phyloP scores from a whole-genome alignment of 139 green algal genomes.

The Tetraselmis striata region DNA sequence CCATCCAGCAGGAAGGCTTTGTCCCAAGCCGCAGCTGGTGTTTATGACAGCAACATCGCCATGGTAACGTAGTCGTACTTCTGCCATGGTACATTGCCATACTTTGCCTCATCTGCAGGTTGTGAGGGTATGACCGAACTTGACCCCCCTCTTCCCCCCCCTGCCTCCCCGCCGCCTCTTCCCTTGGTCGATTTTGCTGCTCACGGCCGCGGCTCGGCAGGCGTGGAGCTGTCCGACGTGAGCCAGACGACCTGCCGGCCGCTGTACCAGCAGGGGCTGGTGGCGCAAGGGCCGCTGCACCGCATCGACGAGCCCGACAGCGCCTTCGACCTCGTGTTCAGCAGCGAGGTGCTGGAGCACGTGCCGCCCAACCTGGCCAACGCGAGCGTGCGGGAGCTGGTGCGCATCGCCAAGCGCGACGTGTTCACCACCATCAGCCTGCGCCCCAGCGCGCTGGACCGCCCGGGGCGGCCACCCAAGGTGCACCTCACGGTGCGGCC shows the following conservation, averaged over 20 bases:
- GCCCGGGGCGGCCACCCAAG: neutral
- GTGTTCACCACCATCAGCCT: constrained; percentile 12
- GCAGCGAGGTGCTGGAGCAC: constrained; percentile 12
- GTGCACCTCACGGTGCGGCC: constrained; percentile 8
- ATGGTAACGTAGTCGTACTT: too few species aligned
- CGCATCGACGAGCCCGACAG: neutral
- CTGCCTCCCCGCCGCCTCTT: too few species aligned
- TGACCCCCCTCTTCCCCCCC: too few species aligned
- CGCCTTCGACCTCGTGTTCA: constrained; percentile 9
- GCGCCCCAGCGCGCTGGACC: neutral
- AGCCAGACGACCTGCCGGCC: neutral
- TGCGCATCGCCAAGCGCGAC: neutral
- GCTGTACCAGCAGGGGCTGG: neutral
- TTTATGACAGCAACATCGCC: too few species aligned
- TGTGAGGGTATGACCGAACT: too few species aligned
- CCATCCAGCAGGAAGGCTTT: too few species aligned
- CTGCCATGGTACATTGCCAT: too few species aligned
- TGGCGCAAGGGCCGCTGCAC: constrained; percentile 4
- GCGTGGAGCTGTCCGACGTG: constrained; percentile 6
- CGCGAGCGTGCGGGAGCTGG: neutral
- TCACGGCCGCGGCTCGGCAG: too few species aligned
- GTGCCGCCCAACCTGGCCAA: constrained; percentile 3
- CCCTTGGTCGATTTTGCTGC: too few species aligned
- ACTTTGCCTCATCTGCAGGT: too few species aligned
- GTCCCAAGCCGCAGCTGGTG: too few species aligned